Evolutionary conservation across 768 basidiomycete genomes (phyloP), one percentile per base, ranked within the genome.

Genomic region (Boletus barrowsii): DNA sequence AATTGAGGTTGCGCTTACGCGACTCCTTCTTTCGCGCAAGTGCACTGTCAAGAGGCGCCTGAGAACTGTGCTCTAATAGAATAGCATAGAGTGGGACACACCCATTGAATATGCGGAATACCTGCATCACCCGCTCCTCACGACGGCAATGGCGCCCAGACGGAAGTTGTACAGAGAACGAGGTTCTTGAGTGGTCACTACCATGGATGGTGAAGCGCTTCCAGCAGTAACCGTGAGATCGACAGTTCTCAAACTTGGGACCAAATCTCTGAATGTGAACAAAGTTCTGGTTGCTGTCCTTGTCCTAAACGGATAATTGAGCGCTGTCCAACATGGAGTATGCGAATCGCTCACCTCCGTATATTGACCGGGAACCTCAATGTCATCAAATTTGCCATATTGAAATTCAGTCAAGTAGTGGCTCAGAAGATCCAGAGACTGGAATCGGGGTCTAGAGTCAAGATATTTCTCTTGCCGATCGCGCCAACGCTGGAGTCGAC

Each of bases 351-450:
- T 63, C 51, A 90, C 94, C 82, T 98, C 92, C 0, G 93, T 90
- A 68, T 99, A 99, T 70, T 99, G 97, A 8, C 97, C 97, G n/a
- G 95, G 95, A 47, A 99, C 84, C 66, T 99, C 95, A 37, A 99
- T 91, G 59, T 99, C 96, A 59, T 98, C 97, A 47, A 96, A 93
- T 69, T 94, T 97, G 65, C 85, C 87, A 70, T 98, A 94, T 62
- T 98, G 96, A 78, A 98, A 99, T 71, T 98, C 97, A 8, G 92
- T 90, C 62, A 99, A 76, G 72, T 94, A 97, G 71, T 95, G 93
- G 59, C 92, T 93, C 41, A 91, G 76, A 45, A 85, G 76, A 58
- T 97, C 94, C 52, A 99, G 75, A 5, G 92, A 84, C 62, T 96
- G 93, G 42, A 87, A 71, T 36, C 88, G 84, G 42, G 93, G 92